Evolutionary conservation across 805 yeast species (phyloP).

Genomic region (Suhomyces sp.): DNA sequence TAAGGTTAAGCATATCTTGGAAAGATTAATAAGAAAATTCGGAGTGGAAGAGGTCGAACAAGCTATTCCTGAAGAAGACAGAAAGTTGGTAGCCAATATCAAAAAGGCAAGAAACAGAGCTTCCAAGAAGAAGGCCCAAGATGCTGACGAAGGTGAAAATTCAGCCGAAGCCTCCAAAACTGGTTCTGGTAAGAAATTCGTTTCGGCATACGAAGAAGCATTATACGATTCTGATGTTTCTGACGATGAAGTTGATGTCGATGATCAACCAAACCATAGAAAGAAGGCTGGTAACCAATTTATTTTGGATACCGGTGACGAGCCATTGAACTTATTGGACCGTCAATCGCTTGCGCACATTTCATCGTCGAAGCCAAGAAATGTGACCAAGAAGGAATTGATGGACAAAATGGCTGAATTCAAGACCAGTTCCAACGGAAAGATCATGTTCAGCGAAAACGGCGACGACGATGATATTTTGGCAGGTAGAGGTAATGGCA

Average conservation of each 20-base stretch:
- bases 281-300: slow-evolving; percentile 50
- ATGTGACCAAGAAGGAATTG: slow-evolving; percentile 44
- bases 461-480: slow-evolving; percentile 32
- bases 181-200: slow-evolving; percentile 47
- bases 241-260: slow-evolving; percentile 56
- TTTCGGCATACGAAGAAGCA: slow-evolving; percentile 91
- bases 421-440: slow-evolving; percentile 57
- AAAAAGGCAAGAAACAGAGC: slow-evolving; percentile 83
- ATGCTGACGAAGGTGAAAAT: slow-evolving; percentile 29
- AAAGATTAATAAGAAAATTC: slow-evolving; percentile 83
- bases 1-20: slow-evolving; percentile 89
- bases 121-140: slow-evolving; percentile 61
- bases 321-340: slow-evolving; percentile 86
- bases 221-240: slow-evolving; percentile 69
- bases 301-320: slow-evolving; percentile 71
- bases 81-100: slow-evolving; percentile 77
- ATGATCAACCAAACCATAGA: slow-evolving; percentile 33
- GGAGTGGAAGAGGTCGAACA: slow-evolving; percentile 83
- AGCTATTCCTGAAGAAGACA: slow-evolving; percentile 88
- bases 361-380: slow-evolving; percentile 81
- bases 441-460: slow-evolving; percentile 59
- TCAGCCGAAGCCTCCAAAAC: slow-evolving; percentile 13
- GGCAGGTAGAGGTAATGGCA: slow-evolving; percentile 50
- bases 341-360: slow-evolving; percentile 81
- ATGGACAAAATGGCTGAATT: slow-evolving; percentile 35